Evolutionary conservation across 2,329 filamentous ascomycete genomes (phyloP).

Genomic region (Ceratocystis lukuohia): DNA sequence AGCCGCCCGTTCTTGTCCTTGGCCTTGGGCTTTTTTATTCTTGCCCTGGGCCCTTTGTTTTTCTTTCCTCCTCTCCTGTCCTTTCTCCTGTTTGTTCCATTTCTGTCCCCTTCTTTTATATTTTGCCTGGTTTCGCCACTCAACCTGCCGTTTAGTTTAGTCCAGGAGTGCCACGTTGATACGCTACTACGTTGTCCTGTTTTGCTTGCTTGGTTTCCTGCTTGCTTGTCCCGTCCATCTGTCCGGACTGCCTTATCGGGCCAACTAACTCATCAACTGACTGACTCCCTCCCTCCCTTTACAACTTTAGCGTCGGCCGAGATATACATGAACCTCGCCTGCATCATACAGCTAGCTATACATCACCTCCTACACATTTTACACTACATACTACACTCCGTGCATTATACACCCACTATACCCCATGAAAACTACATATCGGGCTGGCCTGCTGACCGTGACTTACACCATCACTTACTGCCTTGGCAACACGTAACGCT

Average conservation of each 20-base stretch:
- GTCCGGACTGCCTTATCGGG: background rate
- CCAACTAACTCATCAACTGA: no score
- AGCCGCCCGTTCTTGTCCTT: background rate
- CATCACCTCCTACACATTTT: background rate
- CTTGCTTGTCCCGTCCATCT: background rate
- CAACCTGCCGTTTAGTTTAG: background rate
- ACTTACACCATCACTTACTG: background rate
- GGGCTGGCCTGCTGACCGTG: background rate
- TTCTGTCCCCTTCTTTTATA: background rate
- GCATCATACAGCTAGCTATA: background rate
- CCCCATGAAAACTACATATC: no score
- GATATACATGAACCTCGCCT: background rate
- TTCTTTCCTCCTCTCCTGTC: background rate
- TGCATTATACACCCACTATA: no score
- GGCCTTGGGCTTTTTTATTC: background rate
- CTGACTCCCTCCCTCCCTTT: no score
- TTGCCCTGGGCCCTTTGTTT: background rate
- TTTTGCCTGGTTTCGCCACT: background rate
- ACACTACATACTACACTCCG: background rate
- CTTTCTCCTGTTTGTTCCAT: background rate
- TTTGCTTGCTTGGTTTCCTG: background rate
- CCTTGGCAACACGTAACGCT: no score
- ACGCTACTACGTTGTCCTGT: background rate
- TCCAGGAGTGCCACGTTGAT: background rate
- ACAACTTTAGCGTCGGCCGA: background rate